A percentile compares a stretch with the other conserved stretches of the same genome.
phyloP scores from a whole-genome alignment of 306 rosid genomes.

The Inga oerstediana region DNA sequence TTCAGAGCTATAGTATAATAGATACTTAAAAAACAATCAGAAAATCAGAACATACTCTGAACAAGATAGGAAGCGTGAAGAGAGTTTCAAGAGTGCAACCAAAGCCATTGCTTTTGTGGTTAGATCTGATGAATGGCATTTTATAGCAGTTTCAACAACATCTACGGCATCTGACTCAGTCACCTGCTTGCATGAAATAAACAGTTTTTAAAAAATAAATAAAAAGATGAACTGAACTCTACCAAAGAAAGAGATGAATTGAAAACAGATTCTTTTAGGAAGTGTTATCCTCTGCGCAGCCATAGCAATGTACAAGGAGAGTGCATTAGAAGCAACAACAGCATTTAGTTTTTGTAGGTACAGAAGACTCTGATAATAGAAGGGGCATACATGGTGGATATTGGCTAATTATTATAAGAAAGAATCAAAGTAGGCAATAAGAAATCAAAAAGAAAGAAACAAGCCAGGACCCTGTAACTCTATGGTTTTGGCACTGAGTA shows the following conservation, averaged over 20 bases:
- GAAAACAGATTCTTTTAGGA: slow-evolving; percentile 3
- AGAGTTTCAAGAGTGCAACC: slow-evolving; percentile 88
- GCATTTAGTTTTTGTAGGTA: slow-evolving; percentile 9
- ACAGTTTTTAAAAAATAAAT: neutral
- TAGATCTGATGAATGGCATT: slow-evolving; percentile 73
- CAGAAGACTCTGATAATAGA: neutral
- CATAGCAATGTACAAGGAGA: slow-evolving; percentile 7
- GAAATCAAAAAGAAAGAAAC: slow-evolving; percentile 21
- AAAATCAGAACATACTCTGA: slow-evolving; percentile 70
- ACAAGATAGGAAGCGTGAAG: slow-evolving; percentile 96
- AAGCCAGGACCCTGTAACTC: slow-evolving; percentile 12
- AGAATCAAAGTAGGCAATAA: slow-evolving; percentile 22
- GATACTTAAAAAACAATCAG: slow-evolving; percentile 23
- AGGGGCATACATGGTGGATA: slow-evolving; percentile 5
- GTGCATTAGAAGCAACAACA: slow-evolving; percentile 2
- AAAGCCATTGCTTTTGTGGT: slow-evolving; percentile 92
- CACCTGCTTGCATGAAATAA: slow-evolving; percentile 60
- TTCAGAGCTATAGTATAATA: slow-evolving; percentile 22
- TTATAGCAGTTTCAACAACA: slow-evolving; percentile 69
- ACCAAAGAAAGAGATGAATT: neutral
- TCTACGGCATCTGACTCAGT: slow-evolving; percentile 91
- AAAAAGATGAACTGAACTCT: neutral
- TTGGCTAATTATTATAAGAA: slow-evolving; percentile 25
- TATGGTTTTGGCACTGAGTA: slow-evolving; percentile 7
- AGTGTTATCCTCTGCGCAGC: slow-evolving; percentile 10